Evolutionary conservation across 495 filamentous ascomycete genomes (phyloP), one percentile per base, ranked within the genome.

Genomic region (Sordaria brevicollis): DNA sequence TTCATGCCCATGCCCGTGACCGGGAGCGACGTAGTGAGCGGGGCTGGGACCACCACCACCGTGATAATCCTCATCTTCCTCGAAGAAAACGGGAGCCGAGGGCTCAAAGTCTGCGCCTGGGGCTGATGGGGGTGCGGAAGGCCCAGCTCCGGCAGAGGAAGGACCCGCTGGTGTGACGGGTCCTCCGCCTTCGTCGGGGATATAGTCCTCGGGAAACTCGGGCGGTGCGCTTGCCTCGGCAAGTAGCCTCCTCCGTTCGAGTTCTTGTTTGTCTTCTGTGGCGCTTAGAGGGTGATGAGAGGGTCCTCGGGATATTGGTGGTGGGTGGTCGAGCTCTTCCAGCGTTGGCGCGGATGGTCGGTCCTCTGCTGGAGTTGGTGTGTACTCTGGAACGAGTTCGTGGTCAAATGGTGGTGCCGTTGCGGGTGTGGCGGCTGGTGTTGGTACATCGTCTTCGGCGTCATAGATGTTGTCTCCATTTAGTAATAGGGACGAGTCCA

Each of bases 191-290:
- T 65, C 70, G 49, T 74, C 66, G 35, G 79, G 69, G 8, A 82
- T 81, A n/a, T 82, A 83, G 38, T 88, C 83, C 29, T 82, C 81
- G 0, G 81, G 80, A 62, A 84, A 81, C 31, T 83, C 79, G 15
- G 83, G 77, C 10, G 93, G 93, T 3, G 91, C 87, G 75, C 91
- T 94, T 0, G 88, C 88, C 74, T 93, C 89, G 70, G 85, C 84
- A 65, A 94, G 81, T 5, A 97, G 79, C 69, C 92, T 85, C 65
- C 85, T 88, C 6, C 92, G 87, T 75, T 97, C 92, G 25, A 93
- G 83, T 74, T 97, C 94, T 74, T 91, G 89, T 77, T 97, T 97
- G 75, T 97, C 94, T 29, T 93, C 92, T n/a, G 79, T 79, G 21
- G 72, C 5, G 49, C 49, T 57, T 57, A 57, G 13, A 57, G 49